Percentiles rank a stretch among this genome's conserved stretches.
Evolutionary conservation across 2,329 filamentous ascomycete genomes (phyloP).

Genomic region (Simplicillium sp.): DNA sequence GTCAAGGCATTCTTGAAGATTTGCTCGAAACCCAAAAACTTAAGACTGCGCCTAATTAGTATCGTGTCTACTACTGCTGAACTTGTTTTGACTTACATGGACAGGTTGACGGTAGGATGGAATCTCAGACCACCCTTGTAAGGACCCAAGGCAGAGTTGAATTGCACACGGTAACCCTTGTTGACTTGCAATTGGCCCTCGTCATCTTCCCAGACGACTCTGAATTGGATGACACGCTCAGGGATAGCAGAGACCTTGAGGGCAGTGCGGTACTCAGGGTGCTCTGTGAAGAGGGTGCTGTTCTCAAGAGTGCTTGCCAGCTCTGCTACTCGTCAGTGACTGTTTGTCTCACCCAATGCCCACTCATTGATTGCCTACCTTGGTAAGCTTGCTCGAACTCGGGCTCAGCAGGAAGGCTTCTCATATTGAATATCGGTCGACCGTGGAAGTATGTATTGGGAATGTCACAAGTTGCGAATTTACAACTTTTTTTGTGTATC

Average conservation of each 20-base stretch:
- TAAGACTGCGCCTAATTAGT: constrained; percentile 49
- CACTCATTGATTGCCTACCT: constrained; percentile 43
- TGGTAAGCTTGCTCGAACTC: constrained; percentile 99
- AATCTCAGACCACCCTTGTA: constrained; percentile 97
- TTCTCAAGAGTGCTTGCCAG: constrained; percentile 90
- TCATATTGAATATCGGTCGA: constrained; percentile 17
- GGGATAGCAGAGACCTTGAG: constrained; percentile 82
- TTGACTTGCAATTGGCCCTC: constrained; percentile 83
- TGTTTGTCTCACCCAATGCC: background rate
- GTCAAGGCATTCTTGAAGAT: constrained; percentile 99
- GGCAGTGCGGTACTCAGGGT: constrained; percentile 89
- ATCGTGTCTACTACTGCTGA: background rate
- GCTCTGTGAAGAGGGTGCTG: constrained; percentile 84
- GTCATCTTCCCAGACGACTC: constrained; percentile 95
- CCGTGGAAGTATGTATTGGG: constrained; percentile 5
- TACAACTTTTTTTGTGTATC: background rate
- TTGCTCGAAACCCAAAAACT: constrained; percentile 98
- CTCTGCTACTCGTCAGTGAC: constrained; percentile 49
- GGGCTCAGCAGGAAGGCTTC: constrained; percentile 78
- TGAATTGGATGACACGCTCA: constrained; percentile 95
- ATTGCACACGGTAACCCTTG: constrained; percentile 92
- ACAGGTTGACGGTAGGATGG: constrained; percentile 79
- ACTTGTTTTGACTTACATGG: constrained; percentile 41
- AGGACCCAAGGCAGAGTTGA: constrained; percentile 93
- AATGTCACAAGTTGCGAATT: no score